Evolutionary conservation across 1,284 basidiomycete species (phyloP), one percentile per base, ranked within the genome.

Genomic region (Tilletia indica): DNA sequence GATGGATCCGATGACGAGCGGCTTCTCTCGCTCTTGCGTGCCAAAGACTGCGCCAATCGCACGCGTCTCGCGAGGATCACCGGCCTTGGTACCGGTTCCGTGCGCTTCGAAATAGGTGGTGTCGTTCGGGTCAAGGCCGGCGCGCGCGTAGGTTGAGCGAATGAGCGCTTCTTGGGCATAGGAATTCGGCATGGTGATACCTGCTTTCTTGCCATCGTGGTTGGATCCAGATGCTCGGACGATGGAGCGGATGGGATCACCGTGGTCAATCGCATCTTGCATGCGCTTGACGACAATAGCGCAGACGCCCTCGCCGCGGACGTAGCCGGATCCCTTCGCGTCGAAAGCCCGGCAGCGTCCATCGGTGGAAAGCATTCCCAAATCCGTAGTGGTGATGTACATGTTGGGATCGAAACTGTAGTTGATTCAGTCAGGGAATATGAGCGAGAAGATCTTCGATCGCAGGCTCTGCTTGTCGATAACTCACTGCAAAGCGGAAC

Each of bases 21-120:
- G 74, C 16, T 69, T 71, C 2, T 69, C 14, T 36, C 16, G n/a
- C 2, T 2, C 25, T 9, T 36, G 19, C 34, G n/a, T 54, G 25
- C 51, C 51, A 54, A 54, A 9, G 51, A 54, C 51, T 8, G 9
- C 19, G 19, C 51, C 9, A 19, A 81, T 77, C 31, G 76, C 78
- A 56, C 71, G 70, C 14, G 76, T 71, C 68, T 78, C 77, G 38
- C 74, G 72, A 19, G 73, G 70, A 38, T 78, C 77, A 19, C 77
- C 77, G 16, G 76, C 75, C 69, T 76, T 72, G 38, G 77, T 78
- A 14, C 77, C 77, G 3, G 77, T 78, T 31, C 77, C 77, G 42
- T 78, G 77, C 69, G 73, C 73, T 58, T 78, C 77, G 56, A 74
- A 70, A 64, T 77, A 77, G 64, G 64, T 68, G 34, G 67, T 70